phyloP scores from a whole-genome alignment of 108 stramenopile genomes.

The Mediolabrus comicus region DNA sequence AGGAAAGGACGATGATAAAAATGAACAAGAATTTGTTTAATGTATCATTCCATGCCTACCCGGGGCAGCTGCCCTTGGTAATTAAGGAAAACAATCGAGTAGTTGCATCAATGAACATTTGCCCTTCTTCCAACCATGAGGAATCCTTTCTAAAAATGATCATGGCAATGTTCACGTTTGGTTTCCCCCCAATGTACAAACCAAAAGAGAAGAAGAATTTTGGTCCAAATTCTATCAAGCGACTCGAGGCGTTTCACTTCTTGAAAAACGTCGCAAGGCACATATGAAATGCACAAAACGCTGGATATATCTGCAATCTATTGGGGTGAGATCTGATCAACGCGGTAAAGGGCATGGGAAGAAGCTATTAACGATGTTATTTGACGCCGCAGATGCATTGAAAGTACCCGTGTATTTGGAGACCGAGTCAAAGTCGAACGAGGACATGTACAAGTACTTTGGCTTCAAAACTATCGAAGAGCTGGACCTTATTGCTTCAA shows the following conservation, averaged over 20 bases:
- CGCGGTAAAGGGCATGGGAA: constrained; percentile 2
- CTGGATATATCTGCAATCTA: constrained; percentile 1
- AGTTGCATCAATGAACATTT: too few relatives aligned
- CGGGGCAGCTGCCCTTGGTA: too few relatives aligned
- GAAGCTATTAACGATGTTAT: neutral
- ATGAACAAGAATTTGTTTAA: too few relatives aligned
- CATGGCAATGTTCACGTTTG: neutral
- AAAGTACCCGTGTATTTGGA: constrained; percentile 5
- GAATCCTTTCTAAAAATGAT: neutral
- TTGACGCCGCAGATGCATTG: neutral
- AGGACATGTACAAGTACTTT: constrained; percentile 7
- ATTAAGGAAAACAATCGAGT: too few relatives aligned
- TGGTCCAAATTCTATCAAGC: neutral
- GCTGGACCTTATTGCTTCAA: neutral
- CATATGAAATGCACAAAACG: neutral
- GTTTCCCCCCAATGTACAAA: constrained; percentile 5
- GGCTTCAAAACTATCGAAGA: neutral
- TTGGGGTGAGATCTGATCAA: neutral
- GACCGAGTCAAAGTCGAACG: neutral
- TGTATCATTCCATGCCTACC: too few relatives aligned
- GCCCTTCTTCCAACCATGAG: neutral
- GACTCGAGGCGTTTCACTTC: neutral
- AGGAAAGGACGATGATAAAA: too few relatives aligned
- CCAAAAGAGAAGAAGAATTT: constrained; percentile 5
- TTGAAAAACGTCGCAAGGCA: neutral